Base-by-base conservation (phyloP, 2,329 filamentous ascomycete genomes). In the Aspergillus clavatus region DNA sequence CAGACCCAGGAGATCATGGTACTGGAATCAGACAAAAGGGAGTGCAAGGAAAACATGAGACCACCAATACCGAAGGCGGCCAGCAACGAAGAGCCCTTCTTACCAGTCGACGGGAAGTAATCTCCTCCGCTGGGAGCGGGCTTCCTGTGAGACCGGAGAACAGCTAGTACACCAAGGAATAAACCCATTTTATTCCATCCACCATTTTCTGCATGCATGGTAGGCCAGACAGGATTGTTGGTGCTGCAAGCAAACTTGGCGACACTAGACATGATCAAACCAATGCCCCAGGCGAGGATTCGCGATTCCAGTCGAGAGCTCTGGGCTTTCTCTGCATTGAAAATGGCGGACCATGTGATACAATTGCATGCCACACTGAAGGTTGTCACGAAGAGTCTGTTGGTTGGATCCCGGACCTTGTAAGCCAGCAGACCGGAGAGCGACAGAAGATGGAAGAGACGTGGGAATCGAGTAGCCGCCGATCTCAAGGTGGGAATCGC, bases 1-100 rank as follows among this genome's bases (percentile, higher is more conserved):
- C 93, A 98, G 2, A 89, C 89, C 93, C 93, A 98, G 12, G 90
- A 78, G 46, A 97, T 96, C 89, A 98, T 97, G 43, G 93, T 98
- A 72, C 93, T 97, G 0, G 90, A 95, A 65, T 98, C 93, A 0
- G 93, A 96, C 8, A 98, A 78, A 7, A 98, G 75, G 1, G 90
- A 96, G 65, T 97, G 93, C 61, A 97, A 77, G 4, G 80, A 87
- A 60, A 98, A 98, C 61, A 96, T 78, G 6, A 96, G 69, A 23
- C 89, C 91, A 19, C 81, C 89, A 44, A 97, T 69, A 47, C 93
- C 89, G 39, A 93, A 69, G 7, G 83, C 86, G 23, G 89, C 82
- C 35, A 95, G 74, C 5, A 84, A 54, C 0, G 83, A 77, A 12
- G 87, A 90, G 1, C 86, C 81, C 46, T 81, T 78, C 48, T 74